A percentile compares a stretch with the other conserved stretches of the same genome.
These are phyloP conservation scores for Yamagishiella unicocca DNA, from an alignment of 139 green algal species.

Conservation along the genomic window DNA sequence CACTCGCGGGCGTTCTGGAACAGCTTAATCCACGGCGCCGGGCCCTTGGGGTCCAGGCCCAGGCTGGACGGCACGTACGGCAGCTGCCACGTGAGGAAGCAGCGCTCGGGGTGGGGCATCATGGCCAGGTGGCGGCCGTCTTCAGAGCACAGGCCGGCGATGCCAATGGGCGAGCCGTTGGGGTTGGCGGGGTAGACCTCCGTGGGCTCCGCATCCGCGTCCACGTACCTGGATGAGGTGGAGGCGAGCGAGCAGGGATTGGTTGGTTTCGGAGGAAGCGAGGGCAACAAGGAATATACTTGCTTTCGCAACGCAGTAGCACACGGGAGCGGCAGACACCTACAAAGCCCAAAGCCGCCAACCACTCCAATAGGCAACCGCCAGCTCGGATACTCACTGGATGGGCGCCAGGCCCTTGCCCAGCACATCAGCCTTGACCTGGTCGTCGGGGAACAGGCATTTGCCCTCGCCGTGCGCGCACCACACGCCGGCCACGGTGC, in stretches of 20 bases:
- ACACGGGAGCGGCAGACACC: no score
- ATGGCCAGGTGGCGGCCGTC: slow-evolving; percentile 97
- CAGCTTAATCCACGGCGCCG: slow-evolving; percentile 94
- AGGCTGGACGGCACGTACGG: slow-evolving; percentile 73
- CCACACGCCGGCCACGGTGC: slow-evolving; percentile 93
- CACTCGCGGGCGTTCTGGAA: slow-evolving; percentile 98
- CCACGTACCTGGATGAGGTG: slow-evolving; percentile 77
- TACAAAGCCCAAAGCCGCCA: no score
- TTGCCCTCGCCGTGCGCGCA: slow-evolving; percentile 96
- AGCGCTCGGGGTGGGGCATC: slow-evolving; percentile 99
- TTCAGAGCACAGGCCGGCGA: slow-evolving; percentile 92
- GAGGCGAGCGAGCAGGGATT: no score
- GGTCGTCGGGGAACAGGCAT: slow-evolving; percentile 90
- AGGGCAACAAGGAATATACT: no score
- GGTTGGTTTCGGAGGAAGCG: no score
- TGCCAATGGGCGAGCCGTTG: slow-evolving; percentile 95
- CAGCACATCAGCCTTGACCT: slow-evolving; percentile 76
- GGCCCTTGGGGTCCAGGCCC: slow-evolving; percentile 76
- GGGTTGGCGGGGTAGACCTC: slow-evolving; percentile 97
- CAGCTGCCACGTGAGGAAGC: slow-evolving; percentile 96
- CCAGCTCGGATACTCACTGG: no score
- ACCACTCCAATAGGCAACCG: no score
- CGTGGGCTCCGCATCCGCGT: slow-evolving; percentile 77
- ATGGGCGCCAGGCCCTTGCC: slow-evolving; percentile 84
- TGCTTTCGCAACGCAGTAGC: no score